Percentiles rank a stretch among this genome's conserved stretches.
Conservation (phyloP, 495 filamentous ascomycete genomes). For the Cetradonia linearis region DNA sequence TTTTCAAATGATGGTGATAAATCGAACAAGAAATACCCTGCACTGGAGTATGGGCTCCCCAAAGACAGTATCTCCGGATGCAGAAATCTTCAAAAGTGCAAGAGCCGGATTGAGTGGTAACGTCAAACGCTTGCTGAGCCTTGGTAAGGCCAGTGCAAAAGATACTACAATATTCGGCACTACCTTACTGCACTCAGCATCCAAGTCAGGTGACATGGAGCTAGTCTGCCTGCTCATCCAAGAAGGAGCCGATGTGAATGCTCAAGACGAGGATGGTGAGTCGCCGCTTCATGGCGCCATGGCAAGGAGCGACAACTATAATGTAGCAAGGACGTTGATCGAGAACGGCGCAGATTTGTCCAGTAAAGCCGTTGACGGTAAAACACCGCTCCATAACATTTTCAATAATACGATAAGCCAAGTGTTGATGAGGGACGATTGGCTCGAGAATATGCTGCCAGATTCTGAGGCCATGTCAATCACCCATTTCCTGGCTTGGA, state of each 20-base stretch:
- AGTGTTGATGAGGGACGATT: slow-evolving; percentile 13
- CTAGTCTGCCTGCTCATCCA: slow-evolving; percentile 16
- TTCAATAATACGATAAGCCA: slow-evolving; percentile 16
- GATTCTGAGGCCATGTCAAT: slow-evolving; percentile 18
- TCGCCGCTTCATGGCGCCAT: slow-evolving; percentile 16
- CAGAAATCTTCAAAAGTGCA: slow-evolving; percentile 14
- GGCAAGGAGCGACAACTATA: slow-evolving; percentile 13
- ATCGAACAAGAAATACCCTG: slow-evolving; percentile 1
- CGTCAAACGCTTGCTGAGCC: slow-evolving; percentile 13
- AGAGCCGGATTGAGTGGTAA: slow-evolving; percentile 11
- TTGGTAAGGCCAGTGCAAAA: slow-evolving; percentile 8
- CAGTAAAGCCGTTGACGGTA: slow-evolving; percentile 13
- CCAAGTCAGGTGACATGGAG: slow-evolving; percentile 10
- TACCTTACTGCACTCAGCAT: slow-evolving; percentile 15
- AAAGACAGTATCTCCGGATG: slow-evolving; percentile 9
- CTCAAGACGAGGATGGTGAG: slow-evolving; percentile 21
- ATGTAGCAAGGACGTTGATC: slow-evolving; percentile 13
- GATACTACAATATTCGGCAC: slow-evolving; percentile 13
- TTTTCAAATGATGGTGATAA: slow-evolving; percentile 10
- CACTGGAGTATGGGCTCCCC: slow-evolving; percentile 13
- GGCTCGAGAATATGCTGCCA: slow-evolving; percentile 12
- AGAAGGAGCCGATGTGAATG: slow-evolving; percentile 23
- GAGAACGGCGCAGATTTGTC: slow-evolving; percentile 19
- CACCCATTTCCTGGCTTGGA: slow-evolving; percentile 18
- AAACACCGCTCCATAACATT: slow-evolving; percentile 16